These are phyloP conservation scores for Hyaloscypha bicolor DNA, from an alignment of 495 filamentous ascomycete genomes.

Conservation along the genomic window DNA sequence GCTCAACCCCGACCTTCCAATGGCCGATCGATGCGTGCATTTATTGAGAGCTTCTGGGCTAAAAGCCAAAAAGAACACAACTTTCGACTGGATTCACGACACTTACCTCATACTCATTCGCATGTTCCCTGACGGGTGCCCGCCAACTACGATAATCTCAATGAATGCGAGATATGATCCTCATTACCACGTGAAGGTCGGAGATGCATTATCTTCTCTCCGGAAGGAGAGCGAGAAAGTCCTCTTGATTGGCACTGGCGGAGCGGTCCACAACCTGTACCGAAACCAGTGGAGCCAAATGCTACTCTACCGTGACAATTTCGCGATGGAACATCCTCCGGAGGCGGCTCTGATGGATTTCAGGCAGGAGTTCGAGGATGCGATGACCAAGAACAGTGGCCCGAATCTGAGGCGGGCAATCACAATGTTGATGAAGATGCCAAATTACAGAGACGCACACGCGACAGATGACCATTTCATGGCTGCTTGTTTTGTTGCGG, in stretches of 20 bases:
- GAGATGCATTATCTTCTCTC: constrained; percentile 52
- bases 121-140: constrained; percentile 60
- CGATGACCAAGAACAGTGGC: constrained; percentile 44
- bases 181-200: constrained; percentile 60
- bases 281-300: constrained; percentile 63
- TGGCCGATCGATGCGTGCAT: constrained; percentile 46
- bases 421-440: constrained; percentile 63
- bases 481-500: constrained; percentile 59
- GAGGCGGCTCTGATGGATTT: constrained; percentile 60
- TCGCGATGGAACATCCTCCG: constrained; percentile 54
- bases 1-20: constrained; percentile 55
- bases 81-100: constrained; percentile 68
- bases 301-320: constrained; percentile 61
- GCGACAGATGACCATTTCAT: constrained; percentile 68
- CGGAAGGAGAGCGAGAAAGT: constrained; percentile 43
- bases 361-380: constrained; percentile 60
- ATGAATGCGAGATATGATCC: constrained; percentile 63
- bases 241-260: constrained; percentile 62
- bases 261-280: constrained; percentile 66
- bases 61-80: constrained; percentile 48
- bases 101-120: constrained; percentile 64
- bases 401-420: constrained; percentile 50
- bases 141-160: constrained; percentile 59
- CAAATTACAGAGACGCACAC: constrained; percentile 61
- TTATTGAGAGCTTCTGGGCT: constrained; percentile 50